Conservation (phyloP, 495 filamentous ascomycete species). For the Schizothecium vesticola region DNA sequence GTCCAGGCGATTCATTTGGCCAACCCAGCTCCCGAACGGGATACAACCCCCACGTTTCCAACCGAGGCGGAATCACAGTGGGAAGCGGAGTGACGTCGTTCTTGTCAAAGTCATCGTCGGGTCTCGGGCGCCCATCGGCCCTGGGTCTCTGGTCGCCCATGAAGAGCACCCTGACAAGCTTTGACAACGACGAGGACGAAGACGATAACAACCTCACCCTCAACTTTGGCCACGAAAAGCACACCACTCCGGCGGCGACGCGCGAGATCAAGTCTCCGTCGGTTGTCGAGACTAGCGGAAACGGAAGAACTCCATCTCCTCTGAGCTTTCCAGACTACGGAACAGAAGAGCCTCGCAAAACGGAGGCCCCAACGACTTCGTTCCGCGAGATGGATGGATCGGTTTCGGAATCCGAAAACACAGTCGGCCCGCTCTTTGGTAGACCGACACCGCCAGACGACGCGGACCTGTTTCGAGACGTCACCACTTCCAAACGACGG, state of each 20-base stretch:
- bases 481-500: conserved; percentile 36
- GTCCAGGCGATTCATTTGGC: conserved; percentile 14
- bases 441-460: conserved; percentile 30
- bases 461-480: conserved; percentile 32
- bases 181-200: conserved; percentile 29
- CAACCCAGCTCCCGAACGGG: neutral
- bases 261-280: neutral
- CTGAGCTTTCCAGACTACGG: neutral
- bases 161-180: conserved; percentile 15
- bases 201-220: conserved; percentile 42
- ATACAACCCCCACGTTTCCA: conserved; percentile 8
- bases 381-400: neutral
- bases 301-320: neutral
- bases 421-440: conserved; percentile 36
- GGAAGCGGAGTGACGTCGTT: conserved; percentile 33
- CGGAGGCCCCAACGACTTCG: neutral
- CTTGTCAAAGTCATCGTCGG: conserved; percentile 17
- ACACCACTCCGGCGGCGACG: neutral
- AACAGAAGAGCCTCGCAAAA: neutral
- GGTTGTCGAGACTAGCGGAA: neutral
- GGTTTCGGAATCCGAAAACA: conserved; percentile 8
- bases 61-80: conserved; percentile 29
- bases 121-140: conserved; percentile 22
- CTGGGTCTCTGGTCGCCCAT: conserved; percentile 36
- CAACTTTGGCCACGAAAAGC: conserved; percentile 37